Evolutionary conservation across 768 basidiomycete species (phyloP), one percentile per base, ranked within the genome.

Genomic region (Tulasnella sp.): DNA sequence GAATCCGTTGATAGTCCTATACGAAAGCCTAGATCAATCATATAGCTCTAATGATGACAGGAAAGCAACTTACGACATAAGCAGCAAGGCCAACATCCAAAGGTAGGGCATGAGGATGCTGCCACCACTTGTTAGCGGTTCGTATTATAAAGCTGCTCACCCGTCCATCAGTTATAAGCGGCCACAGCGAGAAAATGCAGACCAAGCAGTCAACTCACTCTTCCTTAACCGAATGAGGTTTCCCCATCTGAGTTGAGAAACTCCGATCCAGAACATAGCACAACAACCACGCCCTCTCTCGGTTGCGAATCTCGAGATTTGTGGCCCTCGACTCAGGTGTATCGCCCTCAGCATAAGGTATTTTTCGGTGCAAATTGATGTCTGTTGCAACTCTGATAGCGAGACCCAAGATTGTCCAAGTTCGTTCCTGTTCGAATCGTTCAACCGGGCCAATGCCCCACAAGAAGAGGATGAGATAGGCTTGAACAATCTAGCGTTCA

Each of bases 391-490:
- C 96, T 77, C 97, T 79, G 19, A 85, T 83, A 16, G 83, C 84
- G 92, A 96, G 94, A 44, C 96, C 96, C 36, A 98, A 86, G 21
- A 94, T 86, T 81, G 95, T 84, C 95, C 96, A 99, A 0, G 97
- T 98, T 82, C 93, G 91, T 85, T 99, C 97, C 82, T 97, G 95
- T 84, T 99, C 97, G 83, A 95, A 99, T 10, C 96, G 90, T 85
- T 99, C 96, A 31, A 96, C 96, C 5, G 97, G 96, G 31, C 96
- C 96, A 82, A 95, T 92, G 8, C 96, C 95, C 93, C 95, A 99
- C 19, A 95, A 85, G 2, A 93, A 88, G 76, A 98, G 91, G 12
- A 99, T 87, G 27, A 98, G 87, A 85, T 98, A 99, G 0, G 96
- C 97, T 84, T 99, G 97, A 5, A 97, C 94, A 80, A 97, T 95